Percentiles rank a stretch among this genome's conserved stretches.
phyloP scores from a whole-genome alignment of 768 basidiomycete genomes.

The Tremella fuciformis region DNA sequence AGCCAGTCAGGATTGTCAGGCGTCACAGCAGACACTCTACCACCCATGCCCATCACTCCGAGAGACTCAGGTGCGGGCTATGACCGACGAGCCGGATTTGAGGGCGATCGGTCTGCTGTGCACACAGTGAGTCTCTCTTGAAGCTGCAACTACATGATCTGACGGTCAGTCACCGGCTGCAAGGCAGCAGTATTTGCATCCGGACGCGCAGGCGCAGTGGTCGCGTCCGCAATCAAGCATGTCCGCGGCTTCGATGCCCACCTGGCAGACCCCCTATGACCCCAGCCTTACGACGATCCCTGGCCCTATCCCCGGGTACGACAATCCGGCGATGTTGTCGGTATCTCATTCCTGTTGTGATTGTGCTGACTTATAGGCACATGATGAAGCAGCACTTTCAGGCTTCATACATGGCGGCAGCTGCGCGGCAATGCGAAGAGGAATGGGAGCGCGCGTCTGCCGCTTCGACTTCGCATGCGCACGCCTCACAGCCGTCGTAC shows the following conservation, averaged over 20 bases:
- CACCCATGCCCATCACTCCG: conserved; percentile 27
- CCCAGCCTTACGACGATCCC: not conserved
- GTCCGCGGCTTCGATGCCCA: no score
- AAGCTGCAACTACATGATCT: no score
- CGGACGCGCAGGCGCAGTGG: no score
- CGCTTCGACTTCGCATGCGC: conserved; percentile 5
- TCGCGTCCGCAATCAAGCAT: no score
- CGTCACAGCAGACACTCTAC: conserved; percentile 27
- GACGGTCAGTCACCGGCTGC: no score
- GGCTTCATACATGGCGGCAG: conserved; percentile 43
- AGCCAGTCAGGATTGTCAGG: not conserved
- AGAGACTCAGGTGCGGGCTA: conserved; percentile 13
- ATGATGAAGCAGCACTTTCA: conserved; percentile 46
- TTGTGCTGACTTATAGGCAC: conserved; percentile 12
- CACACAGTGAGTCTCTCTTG: no score
- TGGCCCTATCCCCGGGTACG: not conserved
- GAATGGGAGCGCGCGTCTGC: conserved; percentile 40
- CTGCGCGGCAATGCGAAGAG: conserved; percentile 40
- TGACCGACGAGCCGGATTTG: no score
- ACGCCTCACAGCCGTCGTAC: not conserved
- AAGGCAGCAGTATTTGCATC: no score
- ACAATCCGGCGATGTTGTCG: not conserved
- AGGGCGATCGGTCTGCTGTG: no score
- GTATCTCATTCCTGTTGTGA: not conserved
- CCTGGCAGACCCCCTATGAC: no score